Evolutionary conservation across 805 yeast genomes (phyloP), one percentile per base, ranked within the genome.

Genomic region (Suhomyces sp.): DNA sequence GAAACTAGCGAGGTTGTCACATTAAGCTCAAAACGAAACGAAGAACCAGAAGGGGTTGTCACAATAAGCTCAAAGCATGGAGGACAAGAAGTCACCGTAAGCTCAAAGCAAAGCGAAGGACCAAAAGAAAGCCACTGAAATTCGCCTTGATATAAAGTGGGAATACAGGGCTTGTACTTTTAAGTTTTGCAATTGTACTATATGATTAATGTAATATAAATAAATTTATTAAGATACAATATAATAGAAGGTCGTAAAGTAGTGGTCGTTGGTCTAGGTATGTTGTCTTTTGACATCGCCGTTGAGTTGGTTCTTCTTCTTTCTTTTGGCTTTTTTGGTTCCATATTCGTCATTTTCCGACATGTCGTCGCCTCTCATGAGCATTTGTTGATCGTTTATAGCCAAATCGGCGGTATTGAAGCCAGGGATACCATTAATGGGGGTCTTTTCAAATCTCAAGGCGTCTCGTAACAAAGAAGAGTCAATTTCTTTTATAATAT

Each of bases 381-480:
- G 57, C 20, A 71, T 65, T 44, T 70, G 72, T 56, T 71, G 76
- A 48, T 77, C 85, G 47, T 78, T 79, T 47, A 84, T 77, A 3
- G 88, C 94, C 60, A 89, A 76, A 55, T 84, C 80, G 3, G 83
- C 71, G 8, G 87, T 71, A 57, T 86, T 87, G 62, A 88, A 87
- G 0, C 93, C 96, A 0, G 92, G 89, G 13, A 89, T 79, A 1
- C 94, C 94, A 50, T 82, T 76, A 15, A 81, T 77, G 0, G 86
- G 79, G 2, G 89, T 84, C 57, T 79, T 83, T 44, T 85, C 88
- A 55, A 89, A 83, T 54, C 74, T 73, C 51, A 89, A 68, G 6
- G 83, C 81, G 20, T 71, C 66, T 10, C 67, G 66, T 27, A 87
- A 70, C 48, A 79, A 64, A n/a, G 71, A 71, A 6, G 77, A 70